phyloP scores from a whole-genome alignment of 2,329 filamentous ascomycete species.

The Zasmidium cellare region DNA sequence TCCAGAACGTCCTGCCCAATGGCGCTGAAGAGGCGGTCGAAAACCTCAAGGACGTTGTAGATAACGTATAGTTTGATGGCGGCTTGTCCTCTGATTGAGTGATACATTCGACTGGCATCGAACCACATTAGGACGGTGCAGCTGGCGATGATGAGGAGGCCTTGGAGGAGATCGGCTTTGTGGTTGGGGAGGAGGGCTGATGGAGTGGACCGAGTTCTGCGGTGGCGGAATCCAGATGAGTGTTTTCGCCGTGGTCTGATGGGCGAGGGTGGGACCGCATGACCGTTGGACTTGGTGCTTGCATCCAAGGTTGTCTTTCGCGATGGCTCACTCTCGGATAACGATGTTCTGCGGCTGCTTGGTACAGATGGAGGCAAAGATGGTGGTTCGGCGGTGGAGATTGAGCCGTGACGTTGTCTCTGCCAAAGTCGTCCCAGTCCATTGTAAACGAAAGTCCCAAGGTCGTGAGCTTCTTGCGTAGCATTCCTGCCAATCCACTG shows the following conservation, averaged over 20 bases:
- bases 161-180: slow-evolving; percentile 93
- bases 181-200: slow-evolving; percentile 83
- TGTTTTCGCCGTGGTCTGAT: slow-evolving; percentile 22
- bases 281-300: slow-evolving; percentile 9
- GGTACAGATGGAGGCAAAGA: slow-evolving; percentile 3
- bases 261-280: slow-evolving; percentile 13
- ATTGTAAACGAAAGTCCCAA: slow-evolving; percentile 74
- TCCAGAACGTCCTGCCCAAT: slow-evolving; percentile 95
- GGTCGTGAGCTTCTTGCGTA: slow-evolving; percentile 68
- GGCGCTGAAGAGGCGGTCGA: slow-evolving; percentile 84
- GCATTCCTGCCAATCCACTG: slow-evolving; percentile 77
- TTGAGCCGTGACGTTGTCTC: slow-evolving; percentile 22
- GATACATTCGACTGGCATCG: slow-evolving; percentile 96
- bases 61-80: slow-evolving; percentile 99
- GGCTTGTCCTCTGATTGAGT: slow-evolving; percentile 92
- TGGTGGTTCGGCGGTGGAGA: background rate
- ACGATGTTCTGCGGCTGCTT: slow-evolving; percentile 21
- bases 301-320: slow-evolving; percentile 3
- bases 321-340: slow-evolving; percentile 14
- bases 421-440: slow-evolving; percentile 79
- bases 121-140: slow-evolving; percentile 84
- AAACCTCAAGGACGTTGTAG: slow-evolving; percentile 93
- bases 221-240: slow-evolving; percentile 55
- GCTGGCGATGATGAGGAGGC: slow-evolving; percentile 81
- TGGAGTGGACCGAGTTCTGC: slow-evolving; percentile 78